phyloP scores from a whole-genome alignment of 2,329 filamentous ascomycete species.

The Fusarium mexicanum region DNA sequence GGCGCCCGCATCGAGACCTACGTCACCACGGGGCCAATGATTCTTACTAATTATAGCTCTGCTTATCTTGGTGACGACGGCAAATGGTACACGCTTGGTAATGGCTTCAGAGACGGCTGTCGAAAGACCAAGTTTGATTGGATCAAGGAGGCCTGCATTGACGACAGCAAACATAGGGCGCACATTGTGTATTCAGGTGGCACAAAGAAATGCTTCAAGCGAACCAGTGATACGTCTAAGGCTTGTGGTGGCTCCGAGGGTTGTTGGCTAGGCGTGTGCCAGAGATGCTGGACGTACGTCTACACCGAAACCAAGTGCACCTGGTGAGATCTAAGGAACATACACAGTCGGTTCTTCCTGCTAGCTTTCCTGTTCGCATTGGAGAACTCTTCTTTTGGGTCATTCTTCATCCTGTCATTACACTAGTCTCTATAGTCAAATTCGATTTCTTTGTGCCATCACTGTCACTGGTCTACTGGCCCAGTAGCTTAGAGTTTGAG shows the following conservation, averaged over 20 bases:
- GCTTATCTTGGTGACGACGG: fast-evolving
- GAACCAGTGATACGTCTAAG: fast-evolving
- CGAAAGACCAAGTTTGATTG: neutral
- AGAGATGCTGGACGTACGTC: neutral
- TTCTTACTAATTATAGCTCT: neutral
- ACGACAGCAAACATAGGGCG: fast-evolving
- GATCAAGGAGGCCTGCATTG: neutral
- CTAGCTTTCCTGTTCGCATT: neutral
- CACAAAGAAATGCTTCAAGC: neutral
- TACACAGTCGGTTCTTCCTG: fast-evolving
- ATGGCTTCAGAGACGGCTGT: neutral
- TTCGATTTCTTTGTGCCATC: neutral
- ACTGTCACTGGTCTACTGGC: neutral
- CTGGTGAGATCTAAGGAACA: neutral
- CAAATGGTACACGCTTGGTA: fast-evolving
- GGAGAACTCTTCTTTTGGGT: neutral
- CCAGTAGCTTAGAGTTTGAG: no score
- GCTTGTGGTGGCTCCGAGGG: neutral
- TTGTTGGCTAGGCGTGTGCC: neutral
- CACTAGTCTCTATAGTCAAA: no score
- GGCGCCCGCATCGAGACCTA: neutral
- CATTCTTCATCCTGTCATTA: neutral
- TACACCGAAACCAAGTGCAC: neutral
- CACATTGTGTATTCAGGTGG: neutral
- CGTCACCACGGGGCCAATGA: neutral